Evolutionary conservation across 2,329 filamentous ascomycete genomes (phyloP).

Genomic region (Orbilia brochopaga): DNA sequence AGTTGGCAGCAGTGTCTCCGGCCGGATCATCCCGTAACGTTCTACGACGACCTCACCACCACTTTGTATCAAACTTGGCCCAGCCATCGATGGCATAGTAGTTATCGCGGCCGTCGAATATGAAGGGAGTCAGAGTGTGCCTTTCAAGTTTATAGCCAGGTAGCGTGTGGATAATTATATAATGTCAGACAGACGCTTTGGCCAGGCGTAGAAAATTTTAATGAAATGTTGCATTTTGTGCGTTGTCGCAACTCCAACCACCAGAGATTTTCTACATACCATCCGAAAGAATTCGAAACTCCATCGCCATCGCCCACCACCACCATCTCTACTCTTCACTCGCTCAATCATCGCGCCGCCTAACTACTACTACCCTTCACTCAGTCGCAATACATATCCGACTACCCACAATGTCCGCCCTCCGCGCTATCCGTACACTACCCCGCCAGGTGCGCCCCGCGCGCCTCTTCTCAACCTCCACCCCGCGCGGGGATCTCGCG

Average conservation of each 20-base stretch:
- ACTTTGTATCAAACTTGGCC: no score
- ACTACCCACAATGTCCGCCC: conserved; percentile 23
- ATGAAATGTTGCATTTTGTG: conserved; percentile 21
- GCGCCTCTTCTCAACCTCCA: conserved; percentile 77
- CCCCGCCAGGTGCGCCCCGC: conserved; percentile 35
- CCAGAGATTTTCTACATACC: conserved; percentile 25
- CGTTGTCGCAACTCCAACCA: conserved; percentile 25
- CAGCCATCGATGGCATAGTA: no score
- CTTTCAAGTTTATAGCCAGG: no score
- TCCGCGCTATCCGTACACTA: conserved; percentile 27
- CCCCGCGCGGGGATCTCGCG: conserved; percentile 68
- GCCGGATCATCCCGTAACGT: no score
- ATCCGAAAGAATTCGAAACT: background rate
- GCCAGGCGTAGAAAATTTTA: no score
- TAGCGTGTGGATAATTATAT: no score
- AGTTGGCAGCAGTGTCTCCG: no score
- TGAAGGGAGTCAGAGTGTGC: no score
- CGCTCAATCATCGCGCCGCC: background rate
- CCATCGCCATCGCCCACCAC: conserved; percentile 8
- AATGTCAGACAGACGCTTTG: no score
- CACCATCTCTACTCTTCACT: conserved; percentile 11
- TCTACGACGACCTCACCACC: no score
- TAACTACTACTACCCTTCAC: background rate
- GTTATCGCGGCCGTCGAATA: no score
- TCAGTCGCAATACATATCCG: background rate